These are phyloP conservation scores for Cyberlindnera euphorbiae DNA, from an alignment of 805 yeast genomes.

Conservation along the genomic window DNA sequence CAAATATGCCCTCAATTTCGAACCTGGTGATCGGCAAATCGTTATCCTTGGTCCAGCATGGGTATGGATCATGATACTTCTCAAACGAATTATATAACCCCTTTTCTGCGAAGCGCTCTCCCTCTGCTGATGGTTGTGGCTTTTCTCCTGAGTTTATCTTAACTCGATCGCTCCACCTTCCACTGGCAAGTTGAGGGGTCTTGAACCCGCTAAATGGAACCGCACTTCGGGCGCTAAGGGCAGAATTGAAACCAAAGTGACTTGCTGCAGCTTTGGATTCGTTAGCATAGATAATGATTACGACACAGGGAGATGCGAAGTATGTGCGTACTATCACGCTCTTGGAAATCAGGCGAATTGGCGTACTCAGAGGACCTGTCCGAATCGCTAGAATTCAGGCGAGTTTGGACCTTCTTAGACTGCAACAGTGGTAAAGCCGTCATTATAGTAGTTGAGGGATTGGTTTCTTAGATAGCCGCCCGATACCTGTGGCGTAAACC, in stretches of 20 bases:
- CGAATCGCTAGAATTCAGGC: constrained; percentile 2
- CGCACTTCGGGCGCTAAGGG: constrained; percentile 30
- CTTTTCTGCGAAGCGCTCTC: constrained; percentile 35
- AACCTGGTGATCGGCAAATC: constrained; percentile 44
- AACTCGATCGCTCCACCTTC: constrained; percentile 45
- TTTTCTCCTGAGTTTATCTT: constrained; percentile 28
- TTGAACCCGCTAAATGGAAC: constrained; percentile 94
- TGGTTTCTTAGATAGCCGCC: no score
- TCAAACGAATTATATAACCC: constrained; percentile 40
- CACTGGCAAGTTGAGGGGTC: constrained; percentile 84
- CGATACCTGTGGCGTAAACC: no score
- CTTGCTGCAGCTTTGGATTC: constrained; percentile 9
- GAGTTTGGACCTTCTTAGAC: no score
- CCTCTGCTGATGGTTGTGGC: constrained; percentile 22
- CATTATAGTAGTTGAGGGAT: no score
- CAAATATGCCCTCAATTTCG: constrained; percentile 54
- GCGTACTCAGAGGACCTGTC: constrained; percentile 25
- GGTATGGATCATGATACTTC: constrained; percentile 43
- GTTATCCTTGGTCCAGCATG: constrained; percentile 42
- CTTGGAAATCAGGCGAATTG: constrained; percentile 27
- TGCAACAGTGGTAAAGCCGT: no score
- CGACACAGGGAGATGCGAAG: not conserved
- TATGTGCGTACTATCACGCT: constrained; percentile 14
- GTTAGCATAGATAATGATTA: not conserved
- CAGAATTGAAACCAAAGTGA: constrained; percentile 23